Conservation (phyloP, 768 basidiomycete genomes). For the Austroboletus festivus region DNA sequence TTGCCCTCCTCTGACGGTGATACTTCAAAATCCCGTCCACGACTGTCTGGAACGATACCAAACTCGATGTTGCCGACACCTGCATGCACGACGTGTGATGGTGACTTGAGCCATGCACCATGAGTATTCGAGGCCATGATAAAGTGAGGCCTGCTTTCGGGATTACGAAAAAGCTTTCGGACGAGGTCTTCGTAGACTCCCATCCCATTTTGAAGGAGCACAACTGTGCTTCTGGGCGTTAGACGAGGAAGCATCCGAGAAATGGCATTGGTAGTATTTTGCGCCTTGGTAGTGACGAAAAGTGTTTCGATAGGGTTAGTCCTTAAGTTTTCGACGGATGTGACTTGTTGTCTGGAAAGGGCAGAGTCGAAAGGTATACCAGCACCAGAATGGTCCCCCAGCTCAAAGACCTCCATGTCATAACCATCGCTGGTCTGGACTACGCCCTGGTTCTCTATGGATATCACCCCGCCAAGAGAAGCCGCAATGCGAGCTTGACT, state of each 20-base stretch:
- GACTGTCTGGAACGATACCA: conserved; percentile 70
- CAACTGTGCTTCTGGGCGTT: conserved; percentile 68
- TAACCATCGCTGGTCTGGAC: conserved; percentile 43
- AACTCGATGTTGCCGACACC: conserved; percentile 73
- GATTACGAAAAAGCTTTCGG: conserved; percentile 65
- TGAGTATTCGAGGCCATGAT: conserved; percentile 82
- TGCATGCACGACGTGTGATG: conserved; percentile 61
- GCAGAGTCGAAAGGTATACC: conserved; percentile 17
- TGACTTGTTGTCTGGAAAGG: conserved; percentile 10
- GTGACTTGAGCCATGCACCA: conserved; percentile 59
- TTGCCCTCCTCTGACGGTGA: conserved; percentile 38
- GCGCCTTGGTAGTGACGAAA: conserved; percentile 79
- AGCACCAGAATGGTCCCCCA: conserved; percentile 19
- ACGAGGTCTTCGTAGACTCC: conserved; percentile 83
- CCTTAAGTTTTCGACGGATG: conserved; percentile 12
- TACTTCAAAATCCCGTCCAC: conserved; percentile 61
- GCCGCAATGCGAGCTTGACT: conserved; percentile 37
- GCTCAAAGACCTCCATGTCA: conserved; percentile 47
- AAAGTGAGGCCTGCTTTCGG: conserved; percentile 75
- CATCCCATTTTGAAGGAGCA: conserved; percentile 94
- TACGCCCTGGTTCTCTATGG: conserved; percentile 50
- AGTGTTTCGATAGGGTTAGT: conserved; percentile 63
- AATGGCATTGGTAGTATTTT: conserved; percentile 58
- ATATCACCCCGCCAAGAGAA: conserved; percentile 36
- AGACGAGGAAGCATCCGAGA: conserved; percentile 60